Percentiles rank a stretch among this genome's conserved stretches.
phyloP scores from a whole-genome alignment of 345 rosid genomes.

The Dimocarpus longan region DNA sequence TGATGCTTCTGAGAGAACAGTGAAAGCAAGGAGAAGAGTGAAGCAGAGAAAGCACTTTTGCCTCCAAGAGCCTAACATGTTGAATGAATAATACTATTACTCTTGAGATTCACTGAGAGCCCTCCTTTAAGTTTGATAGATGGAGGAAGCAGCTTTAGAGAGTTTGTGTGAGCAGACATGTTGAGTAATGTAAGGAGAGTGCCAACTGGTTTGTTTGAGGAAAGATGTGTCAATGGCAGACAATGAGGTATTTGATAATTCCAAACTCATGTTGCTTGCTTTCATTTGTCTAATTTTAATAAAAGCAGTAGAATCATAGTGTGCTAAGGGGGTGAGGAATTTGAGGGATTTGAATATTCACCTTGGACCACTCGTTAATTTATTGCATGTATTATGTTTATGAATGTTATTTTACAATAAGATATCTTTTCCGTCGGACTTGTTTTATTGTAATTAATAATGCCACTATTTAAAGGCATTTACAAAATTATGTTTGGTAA shows the following conservation, averaged over 20 bases:
- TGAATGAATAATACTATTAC: background rate
- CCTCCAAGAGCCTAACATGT: constrained; percentile 45
- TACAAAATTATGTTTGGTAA: no score
- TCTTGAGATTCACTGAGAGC: constrained; percentile 29
- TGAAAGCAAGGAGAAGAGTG: constrained; percentile 39
- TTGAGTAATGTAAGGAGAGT: constrained; percentile 55
- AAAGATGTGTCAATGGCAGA: constrained; percentile 80
- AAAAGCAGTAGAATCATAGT: constrained; percentile 1
- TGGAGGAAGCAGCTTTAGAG: constrained; percentile 40
- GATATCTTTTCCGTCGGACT: constrained; percentile 32
- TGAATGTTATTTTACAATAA: constrained; percentile 6
- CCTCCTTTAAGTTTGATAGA: constrained; percentile 26
- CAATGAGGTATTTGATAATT: constrained; percentile 55
- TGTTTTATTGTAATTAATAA: constrained; percentile 23
- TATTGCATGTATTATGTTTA: background rate
- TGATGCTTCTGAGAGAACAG: constrained; percentile 54
- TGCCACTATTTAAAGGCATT: background rate
- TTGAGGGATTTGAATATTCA: constrained; percentile 18
- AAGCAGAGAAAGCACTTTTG: constrained; percentile 43
- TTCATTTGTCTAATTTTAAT: constrained; percentile 24
- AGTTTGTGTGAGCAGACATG: constrained; percentile 54
- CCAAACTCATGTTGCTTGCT: constrained; percentile 28
- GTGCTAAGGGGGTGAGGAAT: constrained; percentile 19
- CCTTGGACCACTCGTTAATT: constrained; percentile 34
- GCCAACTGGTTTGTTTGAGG: constrained; percentile 71